phyloP scores from a whole-genome alignment of 306 rosid species.

The Castanopsis chinensis region DNA sequence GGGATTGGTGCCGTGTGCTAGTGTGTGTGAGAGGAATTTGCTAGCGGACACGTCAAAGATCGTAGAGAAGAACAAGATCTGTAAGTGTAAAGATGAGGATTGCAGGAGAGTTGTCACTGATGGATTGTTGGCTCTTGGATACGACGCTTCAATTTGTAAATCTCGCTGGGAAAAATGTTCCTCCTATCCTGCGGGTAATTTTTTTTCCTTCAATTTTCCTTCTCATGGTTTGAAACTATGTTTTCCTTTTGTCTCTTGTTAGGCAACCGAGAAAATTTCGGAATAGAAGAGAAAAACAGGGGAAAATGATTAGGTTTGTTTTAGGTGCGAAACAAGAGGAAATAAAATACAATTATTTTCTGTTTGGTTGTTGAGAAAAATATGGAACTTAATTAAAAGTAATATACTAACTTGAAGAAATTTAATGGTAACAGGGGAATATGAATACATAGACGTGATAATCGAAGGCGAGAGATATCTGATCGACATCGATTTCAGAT shows the following conservation, averaged over 20 bases:
- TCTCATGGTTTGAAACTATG: background rate
- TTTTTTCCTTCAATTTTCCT: background rate
- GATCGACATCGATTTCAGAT: conserved; percentile 72
- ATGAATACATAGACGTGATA: conserved; percentile 69
- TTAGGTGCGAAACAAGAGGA: too few relatives aligned
- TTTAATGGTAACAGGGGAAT: conserved; percentile 47
- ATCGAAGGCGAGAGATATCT: conserved; percentile 45
- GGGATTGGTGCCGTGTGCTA: conserved; percentile 60
- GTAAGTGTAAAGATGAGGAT: conserved; percentile 60
- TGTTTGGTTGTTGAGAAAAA: too few relatives aligned
- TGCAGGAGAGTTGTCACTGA: conserved; percentile 49
- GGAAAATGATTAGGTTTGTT: background rate
- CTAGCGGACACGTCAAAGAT: conserved; percentile 72
- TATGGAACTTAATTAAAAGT: too few relatives aligned
- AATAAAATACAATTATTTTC: too few relatives aligned
- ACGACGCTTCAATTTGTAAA: conserved; percentile 83
- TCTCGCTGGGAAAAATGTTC: conserved; percentile 85
- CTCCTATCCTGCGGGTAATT: conserved; percentile 61
- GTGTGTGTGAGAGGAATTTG: conserved; percentile 61
- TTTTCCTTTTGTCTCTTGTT: background rate
- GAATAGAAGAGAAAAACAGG: background rate
- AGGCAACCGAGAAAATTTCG: conserved; percentile 1
- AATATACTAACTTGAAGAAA: too few relatives aligned
- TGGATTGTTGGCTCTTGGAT: conserved; percentile 56
- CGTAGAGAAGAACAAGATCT: conserved; percentile 70